Base-by-base conservation (phyloP, 441 rosid genomes). In the Biscutella laevigata region DNA sequence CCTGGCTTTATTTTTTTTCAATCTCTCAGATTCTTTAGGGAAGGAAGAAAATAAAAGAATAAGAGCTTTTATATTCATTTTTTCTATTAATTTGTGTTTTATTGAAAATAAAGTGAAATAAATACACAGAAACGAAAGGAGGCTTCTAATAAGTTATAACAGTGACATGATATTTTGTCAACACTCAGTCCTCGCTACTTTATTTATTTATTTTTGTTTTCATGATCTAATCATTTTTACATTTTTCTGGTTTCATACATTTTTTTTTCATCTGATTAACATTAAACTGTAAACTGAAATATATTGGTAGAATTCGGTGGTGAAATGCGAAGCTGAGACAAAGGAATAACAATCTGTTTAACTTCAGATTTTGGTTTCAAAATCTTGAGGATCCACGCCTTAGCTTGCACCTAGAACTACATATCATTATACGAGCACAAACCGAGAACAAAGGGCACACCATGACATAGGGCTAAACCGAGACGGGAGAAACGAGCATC, bases 21-120 rank as follows among this genome's bases (percentile, higher is more conserved):
- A 59, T 51, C 58, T 34, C 59, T 52, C 59, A 35, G 59, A 61
- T 61, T 61, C 59, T 61, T 32, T 43, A 27, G 26, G 53, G 53
- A 43, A 52, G 21, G 59, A 46, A 53, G 49, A 32, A 42, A 61
- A 51, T 51, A 42, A 60, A 25, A 51, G 45, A 61, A 33, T 41
- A 33, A 33, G 59, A 29, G 43, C 32, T 14, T 41, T 34, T 61
- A 51, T 52, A 61, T 25, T 51, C n/a, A 6, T 7, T 26, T 16
- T 57, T 3, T 34, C 24, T 13, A 3, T 14, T 36, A 1, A 50
- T 57, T 61, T 61, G 49, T 40, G 43, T 42, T 57, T 61, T 40
- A n/a, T 21, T 35, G 1, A 17, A 30, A 16, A 50, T 8, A 24
- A 40, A 50, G 39, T 36, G 7, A 20, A 12, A 49, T 47, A 32